Evolutionary conservation across 2,329 filamentous ascomycete genomes (phyloP).

Genomic region (Penicillium sp.): DNA sequence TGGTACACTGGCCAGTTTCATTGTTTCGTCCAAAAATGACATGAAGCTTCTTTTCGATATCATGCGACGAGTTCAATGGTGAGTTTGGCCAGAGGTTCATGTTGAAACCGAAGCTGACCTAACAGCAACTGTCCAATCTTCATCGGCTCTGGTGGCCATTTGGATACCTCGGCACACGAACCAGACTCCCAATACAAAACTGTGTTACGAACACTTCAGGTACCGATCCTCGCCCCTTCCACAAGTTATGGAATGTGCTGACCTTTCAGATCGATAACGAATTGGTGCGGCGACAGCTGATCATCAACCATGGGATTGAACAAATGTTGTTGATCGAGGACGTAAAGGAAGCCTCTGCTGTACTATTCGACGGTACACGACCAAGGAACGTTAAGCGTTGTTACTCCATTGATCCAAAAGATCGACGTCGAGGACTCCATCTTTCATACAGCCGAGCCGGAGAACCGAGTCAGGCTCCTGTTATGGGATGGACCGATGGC

Average conservation of each 20-base stretch:
- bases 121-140: constrained; percentile 57
- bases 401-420: constrained; percentile 61
- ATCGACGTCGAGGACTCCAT: constrained; percentile 62
- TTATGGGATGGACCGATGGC: constrained; percentile 53
- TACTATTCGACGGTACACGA: constrained; percentile 64
- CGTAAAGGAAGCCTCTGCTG: constrained; percentile 63
- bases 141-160: constrained; percentile 60
- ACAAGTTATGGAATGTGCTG: constrained; percentile 13
- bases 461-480: constrained; percentile 53
- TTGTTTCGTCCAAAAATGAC: constrained; percentile 76
- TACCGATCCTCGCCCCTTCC: constrained; percentile 26
- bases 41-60: constrained; percentile 65
- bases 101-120: not conserved
- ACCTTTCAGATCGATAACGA: constrained; percentile 68
- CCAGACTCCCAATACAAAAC: constrained; percentile 73
- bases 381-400: constrained; percentile 72
- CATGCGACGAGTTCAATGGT: constrained; percentile 62
- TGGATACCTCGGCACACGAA: constrained; percentile 65
- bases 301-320: constrained; percentile 81
- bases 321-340: constrained; percentile 76
- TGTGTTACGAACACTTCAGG: constrained; percentile 71
- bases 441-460: constrained; percentile 54
- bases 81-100: constrained; percentile 22
- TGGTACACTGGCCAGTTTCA: constrained; percentile 69
- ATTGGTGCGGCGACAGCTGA: constrained; percentile 73